Base-by-base conservation (phyloP, 2,329 filamentous ascomycete genomes). In the Shiraia sp. region DNA sequence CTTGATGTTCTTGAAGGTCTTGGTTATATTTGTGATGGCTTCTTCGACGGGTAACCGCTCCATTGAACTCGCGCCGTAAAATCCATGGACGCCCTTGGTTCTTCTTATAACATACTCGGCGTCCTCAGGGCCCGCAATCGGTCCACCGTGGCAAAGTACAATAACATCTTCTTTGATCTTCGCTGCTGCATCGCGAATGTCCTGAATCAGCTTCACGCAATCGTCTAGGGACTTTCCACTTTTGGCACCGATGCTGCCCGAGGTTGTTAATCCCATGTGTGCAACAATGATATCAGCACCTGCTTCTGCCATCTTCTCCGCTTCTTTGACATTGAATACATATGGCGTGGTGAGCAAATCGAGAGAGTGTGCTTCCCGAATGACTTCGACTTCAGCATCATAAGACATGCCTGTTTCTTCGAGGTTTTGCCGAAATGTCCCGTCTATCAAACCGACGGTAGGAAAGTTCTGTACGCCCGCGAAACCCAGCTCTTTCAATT, bases 361-460 rank as follows among this genome's bases (percentile, higher is more conserved):
- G 66, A 85, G 68, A 29, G 75, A 68, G 31, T 75, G 77, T 2
- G 86, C 85, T n/a, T 74, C 56, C 8, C 73, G 72, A 32, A 88
- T 77, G 76, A 87, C 81, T 36, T 83, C 81, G 2, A 88, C 84
- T 59, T 89, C 85, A 6, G 76, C 69, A 12, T 76, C 78, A 57
- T 82, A 88, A 1, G 80, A 79, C 83, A 88, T 88, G 7, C 81
- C 84, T 1, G 85, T 88, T 63, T 87, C 84, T 59, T 88, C 86
- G 2, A 89, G 74, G 51, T 85, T 83, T 15, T 75, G 74, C 10
- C 86, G 76, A 60, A 88, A 88, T 10, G 75, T 75, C 1, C 83
- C 85, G 62, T 88, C 85, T 25, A 88, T 83, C 15, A 88, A 70
- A 0, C 85, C 85, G 2, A 88, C 84, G 0, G 85, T 88, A 1